Evolutionary conservation across 768 basidiomycete species (phyloP).

Genomic region (Amanita brunnescens): DNA sequence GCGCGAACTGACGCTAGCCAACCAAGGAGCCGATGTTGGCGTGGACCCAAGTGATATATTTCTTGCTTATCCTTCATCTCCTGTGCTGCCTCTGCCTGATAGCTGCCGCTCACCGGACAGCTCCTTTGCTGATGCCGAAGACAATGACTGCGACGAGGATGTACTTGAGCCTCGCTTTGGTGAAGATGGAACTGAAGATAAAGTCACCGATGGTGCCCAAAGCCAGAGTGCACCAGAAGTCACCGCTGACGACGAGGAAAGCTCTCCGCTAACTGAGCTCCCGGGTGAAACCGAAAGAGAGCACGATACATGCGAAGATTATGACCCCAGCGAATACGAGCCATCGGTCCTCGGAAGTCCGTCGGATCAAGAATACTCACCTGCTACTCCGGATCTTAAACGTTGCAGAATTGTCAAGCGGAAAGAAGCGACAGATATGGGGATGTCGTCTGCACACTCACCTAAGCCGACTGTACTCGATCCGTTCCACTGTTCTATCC

Average conservation of each 20-base stretch:
- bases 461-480: no score
- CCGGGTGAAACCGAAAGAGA: background rate
- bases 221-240: background rate
- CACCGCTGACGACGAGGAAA: background rate
- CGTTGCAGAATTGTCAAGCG: background rate
- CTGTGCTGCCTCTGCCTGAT: background rate
- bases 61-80: constrained; percentile 9
- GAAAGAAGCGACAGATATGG: background rate
- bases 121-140: constrained; percentile 1
- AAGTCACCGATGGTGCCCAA: background rate
- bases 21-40: constrained; percentile 13
- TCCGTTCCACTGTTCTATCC: background rate
- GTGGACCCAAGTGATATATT: constrained; percentile 26
- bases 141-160: background rate
- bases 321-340: constrained; percentile 6
- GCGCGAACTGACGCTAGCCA: constrained; percentile 11
- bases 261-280: background rate
- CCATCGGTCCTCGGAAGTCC: background rate
- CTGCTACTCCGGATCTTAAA: background rate
- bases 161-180: background rate
- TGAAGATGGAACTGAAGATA: background rate
- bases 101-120: background rate
- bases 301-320: background rate
- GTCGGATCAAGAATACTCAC: background rate
- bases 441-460: background rate